Evolutionary conservation across 176 grass and related monocot species (phyloP).

Genomic region (Juncus effusus): DNA sequence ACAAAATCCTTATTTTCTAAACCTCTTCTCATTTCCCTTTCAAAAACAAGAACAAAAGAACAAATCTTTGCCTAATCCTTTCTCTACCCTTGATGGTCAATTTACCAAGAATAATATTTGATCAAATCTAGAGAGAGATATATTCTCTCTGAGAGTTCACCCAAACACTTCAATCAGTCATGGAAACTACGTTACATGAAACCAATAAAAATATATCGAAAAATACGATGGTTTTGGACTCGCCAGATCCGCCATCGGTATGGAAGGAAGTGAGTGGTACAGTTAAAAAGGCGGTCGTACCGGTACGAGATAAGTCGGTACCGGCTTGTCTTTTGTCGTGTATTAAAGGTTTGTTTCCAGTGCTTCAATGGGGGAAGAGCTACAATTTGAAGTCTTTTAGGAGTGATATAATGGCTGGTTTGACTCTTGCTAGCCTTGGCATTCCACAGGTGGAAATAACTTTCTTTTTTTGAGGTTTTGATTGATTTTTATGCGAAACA

Average conservation of each 20-base stretch:
- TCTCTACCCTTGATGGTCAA: conserved; percentile 16
- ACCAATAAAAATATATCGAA: conserved; percentile 1
- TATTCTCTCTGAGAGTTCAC: conserved; percentile 37
- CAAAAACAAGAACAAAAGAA: background rate
- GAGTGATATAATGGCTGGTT: conserved; percentile 83
- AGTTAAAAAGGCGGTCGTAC: conserved; percentile 18
- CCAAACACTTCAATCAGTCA: conserved; percentile 68
- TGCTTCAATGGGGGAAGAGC: conserved; percentile 75
- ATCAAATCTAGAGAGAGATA: conserved; percentile 15
- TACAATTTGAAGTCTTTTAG: conserved; percentile 66
- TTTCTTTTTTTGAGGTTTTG: conserved; percentile 13
- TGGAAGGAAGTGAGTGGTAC: conserved; percentile 34
- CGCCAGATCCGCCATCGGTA: conserved; percentile 34
- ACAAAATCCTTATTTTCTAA: conserved; percentile 13
- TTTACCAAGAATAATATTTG: conserved; percentile 15
- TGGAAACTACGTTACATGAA: conserved; percentile 27
- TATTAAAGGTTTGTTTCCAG: conserved; percentile 62
- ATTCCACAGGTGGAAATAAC: conserved; percentile 65
- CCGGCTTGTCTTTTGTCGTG: conserved; percentile 30
- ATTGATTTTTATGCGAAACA: too few relatives aligned
- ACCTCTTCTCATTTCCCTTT: conserved; percentile 4
- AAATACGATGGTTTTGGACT: conserved; percentile 38
- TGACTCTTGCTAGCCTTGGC: conserved; percentile 90
- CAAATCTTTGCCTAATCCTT: conserved; percentile 4
- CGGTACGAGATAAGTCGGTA: conserved; percentile 4